These are phyloP conservation scores for Mycena rebaudengoi DNA, from an alignment of 768 basidiomycete species.

Conservation along the genomic window DNA sequence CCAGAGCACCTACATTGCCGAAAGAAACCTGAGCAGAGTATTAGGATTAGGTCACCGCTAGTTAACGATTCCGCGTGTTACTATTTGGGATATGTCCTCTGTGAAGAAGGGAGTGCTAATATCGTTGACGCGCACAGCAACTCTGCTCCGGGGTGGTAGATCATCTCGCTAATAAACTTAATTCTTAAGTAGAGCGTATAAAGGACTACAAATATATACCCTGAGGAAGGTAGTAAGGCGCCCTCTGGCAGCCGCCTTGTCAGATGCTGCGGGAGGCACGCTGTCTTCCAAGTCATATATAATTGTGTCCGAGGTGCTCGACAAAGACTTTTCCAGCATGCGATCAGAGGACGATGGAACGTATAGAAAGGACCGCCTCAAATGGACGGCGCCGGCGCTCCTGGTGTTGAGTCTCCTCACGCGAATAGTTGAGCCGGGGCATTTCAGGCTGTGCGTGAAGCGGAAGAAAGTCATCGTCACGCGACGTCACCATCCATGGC, in stretches of 20 bases:
- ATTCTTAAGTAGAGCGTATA: neutral
- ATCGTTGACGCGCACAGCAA: constrained; percentile 79
- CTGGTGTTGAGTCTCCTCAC: too few species aligned
- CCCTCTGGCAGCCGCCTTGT: constrained; percentile 67
- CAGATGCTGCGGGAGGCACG: constrained; percentile 69
- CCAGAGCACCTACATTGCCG: constrained; percentile 65
- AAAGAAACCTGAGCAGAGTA: constrained; percentile 48
- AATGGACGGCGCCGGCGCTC: neutral
- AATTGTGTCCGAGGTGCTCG: constrained; percentile 70
- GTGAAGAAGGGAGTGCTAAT: constrained; percentile 71
- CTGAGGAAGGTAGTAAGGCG: constrained; percentile 63
- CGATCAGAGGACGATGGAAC: constrained; percentile 84
- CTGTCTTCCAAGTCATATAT: constrained; percentile 94
- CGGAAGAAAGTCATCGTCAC: too few species aligned
- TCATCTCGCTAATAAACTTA: constrained; percentile 34
- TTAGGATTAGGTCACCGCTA: neutral
- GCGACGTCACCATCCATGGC: too few species aligned
- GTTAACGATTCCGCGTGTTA: constrained; percentile 33
- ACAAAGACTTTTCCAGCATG: constrained; percentile 84
- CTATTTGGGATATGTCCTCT: constrained; percentile 70
- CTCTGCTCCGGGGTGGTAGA: constrained; percentile 55
- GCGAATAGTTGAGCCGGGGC: neutral
- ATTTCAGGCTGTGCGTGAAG: too few species aligned
- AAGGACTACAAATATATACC: constrained; percentile 46
- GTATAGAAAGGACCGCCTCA: constrained; percentile 70